Base-by-base conservation (phyloP, 2,329 filamentous ascomycete species). In the Fusarium verrucosum region DNA sequence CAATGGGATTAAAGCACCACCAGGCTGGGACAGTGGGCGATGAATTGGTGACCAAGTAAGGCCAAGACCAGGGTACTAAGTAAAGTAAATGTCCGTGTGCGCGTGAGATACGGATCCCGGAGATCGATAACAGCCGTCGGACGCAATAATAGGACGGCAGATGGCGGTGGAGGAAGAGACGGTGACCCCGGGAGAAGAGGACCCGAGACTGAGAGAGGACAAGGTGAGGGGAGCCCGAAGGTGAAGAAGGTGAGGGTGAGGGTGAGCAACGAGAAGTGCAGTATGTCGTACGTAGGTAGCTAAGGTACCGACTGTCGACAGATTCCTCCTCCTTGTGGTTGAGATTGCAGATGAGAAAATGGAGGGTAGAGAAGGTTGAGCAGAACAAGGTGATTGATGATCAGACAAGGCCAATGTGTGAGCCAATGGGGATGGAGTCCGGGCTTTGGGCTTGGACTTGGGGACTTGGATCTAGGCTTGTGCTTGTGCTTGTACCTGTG, bases 101-200 rank as follows among this genome's bases (percentile, higher is more conserved):
- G 47, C 32, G 38, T 32, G 45, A 32, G 55, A 43, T 32, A 30
- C 28, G 11, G 11, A 28, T 37, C 33, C 32, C 30, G 63, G 38
- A 67, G 64, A 67, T 68, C 59, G 55, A 61, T 67, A 59, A 64
- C 23, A 17, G 35, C 33, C 35, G 36, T 38, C 23, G 17, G 36
- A 35, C 38, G 37, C 43, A 22, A 36, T 23, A 51, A 53, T 40
- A 37, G 40, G 43, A 59, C 51, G 43, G 49, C 58, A 53, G 59
- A 63, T 52, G 50, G 63, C 63, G 63, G 63, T 50, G 58, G 63
- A 66, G 50, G 40, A 40, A 58, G 47, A n/a, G 52, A 66, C 45
- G 58, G 46, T 66, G 54, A 37, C 58, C 54, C 63, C 43, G 30
- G 58, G 45, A 38, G 36, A 55, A 55, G 26, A 43, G 57, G 33